Evolutionary conservation across 2,329 filamentous ascomycete genomes (phyloP).

Genomic region (Ambrosiella cleistominuta): DNA sequence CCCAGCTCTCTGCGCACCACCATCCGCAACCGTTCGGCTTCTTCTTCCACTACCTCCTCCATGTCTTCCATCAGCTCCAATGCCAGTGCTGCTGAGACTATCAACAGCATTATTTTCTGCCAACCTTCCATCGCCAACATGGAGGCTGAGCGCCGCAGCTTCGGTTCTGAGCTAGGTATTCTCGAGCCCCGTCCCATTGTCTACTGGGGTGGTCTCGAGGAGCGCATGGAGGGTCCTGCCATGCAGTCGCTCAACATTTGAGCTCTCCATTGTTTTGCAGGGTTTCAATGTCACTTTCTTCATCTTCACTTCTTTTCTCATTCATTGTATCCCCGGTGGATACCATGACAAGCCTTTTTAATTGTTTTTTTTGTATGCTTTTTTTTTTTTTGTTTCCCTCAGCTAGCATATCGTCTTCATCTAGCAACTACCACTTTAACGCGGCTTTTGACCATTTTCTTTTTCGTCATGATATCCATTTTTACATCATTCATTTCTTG

Average conservation of each 20-base stretch:
- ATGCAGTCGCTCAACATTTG: slow-evolving; percentile 11
- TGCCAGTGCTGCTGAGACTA: slow-evolving; percentile 29
- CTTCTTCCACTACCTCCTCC: slow-evolving; percentile 22
- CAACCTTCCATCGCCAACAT: slow-evolving; percentile 39
- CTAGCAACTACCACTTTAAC: slow-evolving; percentile 10
- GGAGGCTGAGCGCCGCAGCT: slow-evolving; percentile 38
- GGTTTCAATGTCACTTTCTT: slow-evolving; percentile 2
- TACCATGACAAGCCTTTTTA: slow-evolving; percentile 1
- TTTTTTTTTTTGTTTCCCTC: neutral
- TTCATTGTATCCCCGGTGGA: slow-evolving; percentile 9
- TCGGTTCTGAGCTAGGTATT: slow-evolving; percentile 34
- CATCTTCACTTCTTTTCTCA: neutral
- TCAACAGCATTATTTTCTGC: slow-evolving; percentile 42
- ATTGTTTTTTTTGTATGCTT: slow-evolving; percentile 1
- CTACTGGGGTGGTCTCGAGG: slow-evolving; percentile 46
- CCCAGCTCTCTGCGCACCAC: slow-evolving; percentile 30
- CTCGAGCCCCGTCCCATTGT: slow-evolving; percentile 45
- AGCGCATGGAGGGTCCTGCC: slow-evolving; percentile 27
- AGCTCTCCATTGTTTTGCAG: neutral
- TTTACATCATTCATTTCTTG: neutral
- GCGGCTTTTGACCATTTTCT: slow-evolving; percentile 2
- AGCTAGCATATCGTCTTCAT: slow-evolving; percentile 1
- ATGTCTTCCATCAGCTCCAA: slow-evolving; percentile 15
- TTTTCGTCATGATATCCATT: slow-evolving; percentile 11
- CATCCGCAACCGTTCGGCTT: slow-evolving; percentile 31